phyloP scores from a whole-genome alignment of 345 rosid genomes.

The Gynandropsis gynandra region DNA sequence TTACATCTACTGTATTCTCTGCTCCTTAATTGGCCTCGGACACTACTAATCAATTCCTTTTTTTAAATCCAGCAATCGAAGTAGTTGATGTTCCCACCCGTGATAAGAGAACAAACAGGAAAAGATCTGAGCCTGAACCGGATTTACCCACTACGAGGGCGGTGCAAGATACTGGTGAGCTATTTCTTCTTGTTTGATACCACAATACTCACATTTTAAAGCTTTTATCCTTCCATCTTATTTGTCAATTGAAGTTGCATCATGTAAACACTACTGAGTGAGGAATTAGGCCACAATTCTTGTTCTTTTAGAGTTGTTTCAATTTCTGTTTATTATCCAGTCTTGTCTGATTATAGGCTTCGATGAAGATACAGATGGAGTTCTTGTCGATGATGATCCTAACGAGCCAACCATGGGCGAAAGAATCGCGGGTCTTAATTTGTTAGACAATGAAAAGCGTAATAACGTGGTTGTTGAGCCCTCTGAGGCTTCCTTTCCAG shows the following conservation, averaged over 20 bases:
- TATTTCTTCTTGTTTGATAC: not conserved
- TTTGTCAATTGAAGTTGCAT: not conserved
- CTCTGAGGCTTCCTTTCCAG: constrained; percentile 25
- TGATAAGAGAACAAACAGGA: constrained; percentile 23
- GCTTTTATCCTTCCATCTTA: not conserved
- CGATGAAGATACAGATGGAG: constrained; percentile 63
- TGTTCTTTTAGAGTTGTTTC: constrained; percentile 3
- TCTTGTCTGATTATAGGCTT: constrained; percentile 30
- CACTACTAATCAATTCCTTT: too few species aligned
- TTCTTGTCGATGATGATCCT: constrained; percentile 46
- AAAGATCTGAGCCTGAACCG: constrained; percentile 27
- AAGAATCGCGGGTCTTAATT: constrained; percentile 54
- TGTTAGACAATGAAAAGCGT: constrained; percentile 31
- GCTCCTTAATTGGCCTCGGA: not conserved
- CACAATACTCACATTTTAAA: not conserved
- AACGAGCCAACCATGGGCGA: constrained; percentile 95
- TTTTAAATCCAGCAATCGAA: constrained; percentile 19
- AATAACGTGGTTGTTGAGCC: constrained; percentile 29
- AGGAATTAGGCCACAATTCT: too few species aligned
- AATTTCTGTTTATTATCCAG: not conserved
- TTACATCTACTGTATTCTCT: not conserved
- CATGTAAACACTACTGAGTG: not conserved
- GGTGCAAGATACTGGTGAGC: constrained; percentile 25
- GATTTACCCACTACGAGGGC: constrained; percentile 9
- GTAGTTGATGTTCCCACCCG: constrained; percentile 18